Percentiles rank a stretch among this genome's conserved stretches.
Conservation (phyloP, 495 filamentous ascomycete genomes). For the Ramalina intermedia region DNA sequence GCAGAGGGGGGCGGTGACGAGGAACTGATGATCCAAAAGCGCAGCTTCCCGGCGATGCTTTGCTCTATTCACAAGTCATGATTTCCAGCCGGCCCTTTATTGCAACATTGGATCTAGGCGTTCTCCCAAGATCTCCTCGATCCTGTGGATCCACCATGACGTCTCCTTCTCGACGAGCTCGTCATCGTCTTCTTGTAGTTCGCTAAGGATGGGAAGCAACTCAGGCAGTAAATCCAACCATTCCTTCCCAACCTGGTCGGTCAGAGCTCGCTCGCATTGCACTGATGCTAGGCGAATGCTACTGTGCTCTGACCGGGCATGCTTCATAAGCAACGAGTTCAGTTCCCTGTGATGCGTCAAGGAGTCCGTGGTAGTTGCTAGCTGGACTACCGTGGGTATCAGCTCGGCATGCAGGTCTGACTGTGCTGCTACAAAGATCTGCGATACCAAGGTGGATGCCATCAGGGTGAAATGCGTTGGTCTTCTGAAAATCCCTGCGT, state of each 20-base stretch:
- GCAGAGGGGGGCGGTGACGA: too few relatives aligned
- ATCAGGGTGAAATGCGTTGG: constrained; percentile 69
- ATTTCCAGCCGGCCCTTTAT: constrained; percentile 22
- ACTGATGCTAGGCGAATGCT: constrained; percentile 62
- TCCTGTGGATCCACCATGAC: constrained; percentile 67
- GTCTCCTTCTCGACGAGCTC: constrained; percentile 82
- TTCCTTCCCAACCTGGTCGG: constrained; percentile 69
- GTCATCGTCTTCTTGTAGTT: constrained; percentile 90
- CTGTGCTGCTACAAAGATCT: constrained; percentile 44
- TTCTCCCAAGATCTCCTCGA: constrained; percentile 79
- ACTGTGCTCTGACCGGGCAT: constrained; percentile 53
- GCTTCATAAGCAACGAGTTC: constrained; percentile 58
- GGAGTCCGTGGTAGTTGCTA: constrained; percentile 62
- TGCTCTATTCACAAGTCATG: too few relatives aligned
- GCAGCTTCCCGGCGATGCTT: too few relatives aligned
- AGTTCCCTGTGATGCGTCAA: constrained; percentile 81
- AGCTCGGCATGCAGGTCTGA: constrained; percentile 31
- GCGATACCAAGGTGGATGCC: constrained; percentile 48
- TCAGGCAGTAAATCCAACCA: constrained; percentile 83
- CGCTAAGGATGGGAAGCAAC: constrained; percentile 88
- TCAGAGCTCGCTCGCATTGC: constrained; percentile 61
- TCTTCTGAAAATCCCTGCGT: constrained; percentile 69
- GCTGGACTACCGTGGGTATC: constrained; percentile 51
- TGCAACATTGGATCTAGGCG: constrained; percentile 80
- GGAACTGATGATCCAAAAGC: too few relatives aligned